Evolutionary conservation across 805 yeast genomes (phyloP).

Genomic region (Blastobotrys peoriensis): DNA sequence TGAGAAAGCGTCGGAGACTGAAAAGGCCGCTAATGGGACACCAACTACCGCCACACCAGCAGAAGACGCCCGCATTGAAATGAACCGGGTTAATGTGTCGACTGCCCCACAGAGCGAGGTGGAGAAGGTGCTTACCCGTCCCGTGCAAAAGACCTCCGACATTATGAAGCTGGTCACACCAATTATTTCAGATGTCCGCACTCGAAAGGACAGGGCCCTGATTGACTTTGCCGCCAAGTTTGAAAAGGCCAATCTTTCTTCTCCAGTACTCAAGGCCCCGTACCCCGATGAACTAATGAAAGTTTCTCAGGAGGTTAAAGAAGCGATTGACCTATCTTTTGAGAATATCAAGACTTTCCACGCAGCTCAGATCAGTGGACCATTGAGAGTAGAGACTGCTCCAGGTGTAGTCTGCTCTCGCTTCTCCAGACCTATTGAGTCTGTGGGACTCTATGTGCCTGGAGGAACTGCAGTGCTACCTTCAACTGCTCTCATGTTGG

Average conservation of each 20-base stretch:
- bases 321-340: constrained; percentile 84
- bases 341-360: constrained; percentile 88
- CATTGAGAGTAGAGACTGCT: constrained; percentile 79
- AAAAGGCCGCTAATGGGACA: constrained; percentile 16
- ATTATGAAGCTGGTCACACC: constrained; percentile 92
- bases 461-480: constrained; percentile 99
- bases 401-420: constrained; percentile 94
- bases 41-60: constrained; percentile 14
- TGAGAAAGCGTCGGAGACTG: constrained; percentile 15
- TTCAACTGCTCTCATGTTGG: constrained; percentile 95
- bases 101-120: constrained; percentile 42
- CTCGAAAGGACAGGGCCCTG: constrained; percentile 79
- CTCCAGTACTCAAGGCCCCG: constrained; percentile 83
- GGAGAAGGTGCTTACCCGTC: constrained; percentile 68
- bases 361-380: constrained; percentile 67
- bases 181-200: constrained; percentile 70
- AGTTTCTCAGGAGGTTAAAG: constrained; percentile 64
- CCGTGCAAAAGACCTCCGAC: constrained; percentile 90
- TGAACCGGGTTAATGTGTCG: constrained; percentile 44
- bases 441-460: constrained; percentile 93
- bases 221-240: constrained; percentile 87
- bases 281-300: constrained; percentile 73
- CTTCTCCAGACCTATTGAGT: constrained; percentile 90
- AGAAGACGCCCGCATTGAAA: constrained; percentile 33
- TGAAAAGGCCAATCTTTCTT: constrained; percentile 67